Evolutionary conservation across 768 basidiomycete genomes (phyloP).

Genomic region (Lentinus brumalis): DNA sequence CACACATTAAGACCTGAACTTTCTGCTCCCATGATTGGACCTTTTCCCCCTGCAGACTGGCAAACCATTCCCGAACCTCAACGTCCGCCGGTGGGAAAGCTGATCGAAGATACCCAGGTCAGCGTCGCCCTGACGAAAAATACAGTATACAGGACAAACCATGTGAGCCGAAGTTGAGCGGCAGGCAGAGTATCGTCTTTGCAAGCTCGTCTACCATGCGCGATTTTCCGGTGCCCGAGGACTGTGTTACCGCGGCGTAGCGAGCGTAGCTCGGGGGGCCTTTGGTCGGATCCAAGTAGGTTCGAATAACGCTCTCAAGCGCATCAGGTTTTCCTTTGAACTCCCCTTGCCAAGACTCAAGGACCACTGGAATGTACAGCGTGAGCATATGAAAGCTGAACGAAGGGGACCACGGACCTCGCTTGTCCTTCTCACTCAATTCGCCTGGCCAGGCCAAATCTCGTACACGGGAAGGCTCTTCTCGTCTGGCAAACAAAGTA

Average conservation of each 20-base stretch:
- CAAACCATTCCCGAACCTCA: too few relatives aligned
- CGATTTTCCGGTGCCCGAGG: background rate
- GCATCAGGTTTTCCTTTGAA: background rate
- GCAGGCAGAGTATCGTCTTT: background rate
- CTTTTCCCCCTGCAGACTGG: too few relatives aligned
- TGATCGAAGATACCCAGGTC: background rate
- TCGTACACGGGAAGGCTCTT: too few relatives aligned
- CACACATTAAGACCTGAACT: too few relatives aligned
- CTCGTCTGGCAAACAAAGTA: too few relatives aligned
- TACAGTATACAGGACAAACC: background rate
- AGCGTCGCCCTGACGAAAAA: background rate
- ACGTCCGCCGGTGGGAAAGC: background rate
- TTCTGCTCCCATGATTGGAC: too few relatives aligned
- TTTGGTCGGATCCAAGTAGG: background rate
- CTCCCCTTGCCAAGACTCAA: background rate
- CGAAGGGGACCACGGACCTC: background rate
- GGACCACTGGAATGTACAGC: background rate
- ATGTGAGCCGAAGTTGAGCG: background rate
- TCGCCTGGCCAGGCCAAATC: too few relatives aligned
- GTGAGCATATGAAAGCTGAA: background rate
- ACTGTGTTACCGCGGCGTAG: background rate
- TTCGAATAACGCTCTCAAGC: background rate
- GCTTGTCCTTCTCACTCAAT: background rate
- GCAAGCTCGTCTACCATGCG: background rate
- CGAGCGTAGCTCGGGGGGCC: background rate